These are phyloP conservation scores for Komagataella pseudopastoris DNA, from an alignment of 805 yeast species.

Conservation along the genomic window DNA sequence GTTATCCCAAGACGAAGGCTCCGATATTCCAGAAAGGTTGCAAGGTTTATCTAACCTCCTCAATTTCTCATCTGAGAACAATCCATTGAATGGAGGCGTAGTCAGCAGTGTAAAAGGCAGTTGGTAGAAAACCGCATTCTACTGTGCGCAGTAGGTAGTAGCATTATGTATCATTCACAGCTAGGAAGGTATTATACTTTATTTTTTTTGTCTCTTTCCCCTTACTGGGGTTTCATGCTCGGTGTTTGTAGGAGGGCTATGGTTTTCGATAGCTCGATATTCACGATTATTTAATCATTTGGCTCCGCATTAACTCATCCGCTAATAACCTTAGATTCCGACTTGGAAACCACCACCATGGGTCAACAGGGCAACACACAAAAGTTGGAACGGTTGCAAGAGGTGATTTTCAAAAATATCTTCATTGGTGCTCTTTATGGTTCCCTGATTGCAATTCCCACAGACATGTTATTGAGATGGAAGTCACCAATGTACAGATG, in stretches of 20 bases:
- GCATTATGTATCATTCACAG: not conserved
- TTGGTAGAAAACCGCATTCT: not conserved
- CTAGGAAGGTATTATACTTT: not conserved
- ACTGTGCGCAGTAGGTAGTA: not conserved
- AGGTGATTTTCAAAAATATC: conserved; percentile 16
- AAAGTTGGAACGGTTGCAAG: not conserved
- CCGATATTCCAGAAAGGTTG: conserved; percentile 2
- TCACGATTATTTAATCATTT: not conserved
- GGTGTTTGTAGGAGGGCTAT: not conserved
- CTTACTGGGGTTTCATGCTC: not conserved
- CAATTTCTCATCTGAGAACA: conserved; percentile 7
- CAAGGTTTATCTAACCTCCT: conserved; percentile 4
- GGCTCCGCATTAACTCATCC: not conserved
- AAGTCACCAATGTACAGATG: conserved; percentile 22
- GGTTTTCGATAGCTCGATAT: not conserved
- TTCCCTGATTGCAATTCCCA: conserved; percentile 21
- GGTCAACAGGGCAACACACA: not conserved
- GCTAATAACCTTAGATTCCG: not conserved
- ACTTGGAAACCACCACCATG: not conserved
- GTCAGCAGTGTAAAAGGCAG: not conserved
- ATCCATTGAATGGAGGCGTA: conserved; percentile 6
- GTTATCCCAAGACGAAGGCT: conserved; percentile 5
- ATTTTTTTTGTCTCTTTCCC: not conserved
- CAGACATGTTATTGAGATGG: conserved; percentile 21
- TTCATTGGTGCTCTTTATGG: conserved; percentile 22